Base-by-base conservation (phyloP, 495 filamentous ascomycete genomes). In the Echria macrotheca region DNA sequence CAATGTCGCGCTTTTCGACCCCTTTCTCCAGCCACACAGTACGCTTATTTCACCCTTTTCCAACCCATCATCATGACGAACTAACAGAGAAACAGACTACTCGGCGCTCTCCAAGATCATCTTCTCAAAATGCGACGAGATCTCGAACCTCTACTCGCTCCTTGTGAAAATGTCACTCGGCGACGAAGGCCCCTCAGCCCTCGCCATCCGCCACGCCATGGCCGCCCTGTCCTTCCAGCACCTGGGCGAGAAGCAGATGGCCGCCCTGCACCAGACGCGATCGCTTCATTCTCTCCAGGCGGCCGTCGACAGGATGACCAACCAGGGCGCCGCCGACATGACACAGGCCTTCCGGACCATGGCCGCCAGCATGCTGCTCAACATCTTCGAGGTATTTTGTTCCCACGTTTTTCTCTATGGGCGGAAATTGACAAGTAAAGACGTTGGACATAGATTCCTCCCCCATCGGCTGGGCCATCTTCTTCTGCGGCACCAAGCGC, bases 351-450 rank as follows among this genome's bases (percentile, higher is more conserved):
- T 59, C 23, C 56, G 49, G 44, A 14, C 49, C 28, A 52, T 59
- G 31, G 56, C 56, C 1, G 56, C 56, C 17, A 59, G 56, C 45
- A 42, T 59, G 53, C 47, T 59, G 14, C 46, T 59, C 15, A 55
- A 52, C 38, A 48, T 49, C 1, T 42, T 44, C 31, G 49, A 59
- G 35, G 56, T 56, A 19, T 5, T 25, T 26, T 15, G 2, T 11
- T 46, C 1, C 9, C 7, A 8, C 4, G 7, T 12, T 14, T 5
- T 5, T 4, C 15, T 14, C 29, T 6, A 0, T 17, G 2, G 10
- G 18, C 9, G 14, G n/a, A 11, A 17, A 4, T 11, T 29, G 7
- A 33, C 48, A 14, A 14, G 1, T 3, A 22, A 21, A 29, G 42
- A 14, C 8, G 0, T 25, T 52, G 19, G 51, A 44, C 14, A 22